Base-by-base conservation (phyloP, 202 grass and related monocot genomes). In the Alloteropsis angusta region DNA sequence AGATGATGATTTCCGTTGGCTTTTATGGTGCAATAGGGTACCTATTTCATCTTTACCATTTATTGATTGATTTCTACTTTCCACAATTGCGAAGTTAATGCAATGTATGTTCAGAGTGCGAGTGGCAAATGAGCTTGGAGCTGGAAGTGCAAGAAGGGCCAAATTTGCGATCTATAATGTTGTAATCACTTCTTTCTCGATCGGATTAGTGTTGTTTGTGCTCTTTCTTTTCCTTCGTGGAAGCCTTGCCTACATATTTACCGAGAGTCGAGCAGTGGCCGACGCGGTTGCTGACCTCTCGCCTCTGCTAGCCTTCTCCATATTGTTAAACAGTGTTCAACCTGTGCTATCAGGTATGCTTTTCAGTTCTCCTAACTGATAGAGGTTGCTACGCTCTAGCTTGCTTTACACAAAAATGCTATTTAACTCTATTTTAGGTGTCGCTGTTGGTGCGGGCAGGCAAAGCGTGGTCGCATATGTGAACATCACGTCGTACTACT, bases 1-100 rank as follows among this genome's bases (percentile, higher is more conserved):
- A 93, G 82, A 91, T 97, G 93, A 97, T 97, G 93, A 89, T 97
- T 26, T 82, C 90, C 7, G 25, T 97, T 0, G 91, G 93, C 52
- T 93, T 97, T 58, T 66, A 93, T 72, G 79, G 58, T 46, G 85
- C 83, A 57, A 87, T 72, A 43, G 93, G 90, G 93, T 97, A 93
- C 21, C 11, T 72, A 63, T 5, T 36, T 30, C 3, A 37, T 71
- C 36, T 32, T 56, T 41, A 26, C 2, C 18, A 43, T 18, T 54
- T 32, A 21, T 46, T 38, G 11, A 2, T 52, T 15, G 34, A 14
- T 11, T 34, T 15, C 9, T 38, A 12, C 23, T 43, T 65, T 7
- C 22, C 10, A 58, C 35, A 65, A 3, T 35, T 64, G 45, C 37
- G 12, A 41, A 34, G 38, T 13, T 43, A 36, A 83, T 44, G 28